Evolutionary conservation across 768 basidiomycete species (phyloP), one percentile per base, ranked within the genome.

Genomic region (Psilocybe cyanescens): DNA sequence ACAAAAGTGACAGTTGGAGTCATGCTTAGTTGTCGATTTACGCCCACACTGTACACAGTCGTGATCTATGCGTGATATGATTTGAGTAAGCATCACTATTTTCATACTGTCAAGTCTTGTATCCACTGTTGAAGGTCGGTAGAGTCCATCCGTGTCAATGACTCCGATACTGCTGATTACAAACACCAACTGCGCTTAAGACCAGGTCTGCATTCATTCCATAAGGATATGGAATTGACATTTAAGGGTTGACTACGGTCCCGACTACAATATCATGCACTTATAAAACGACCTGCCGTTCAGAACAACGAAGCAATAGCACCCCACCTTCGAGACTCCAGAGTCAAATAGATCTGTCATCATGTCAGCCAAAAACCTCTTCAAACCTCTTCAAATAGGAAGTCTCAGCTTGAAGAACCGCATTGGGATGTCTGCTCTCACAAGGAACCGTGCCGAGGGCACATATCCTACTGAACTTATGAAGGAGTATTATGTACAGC

Each of bases 401-500:
- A 68, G 70, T n/a, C 65, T 74, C 50, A 72, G 69, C 8, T 62
- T 80, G 35, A 68, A 68, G 19, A 81, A 83, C 66, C 69, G 79
- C 3, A 72, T 80, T 49, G 63, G 74, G 52, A 78, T 81, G 75
- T 71, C 77, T n/a, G 75, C 79, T 6, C 60, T 83, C 65, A 79
- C 79, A 2, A 73, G 81, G 33, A 79, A 76, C 65, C 75, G 81
- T 19, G 72, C 78, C 8, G 70, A 66, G 24, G 70, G 68, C 16
- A 73, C 72, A 29, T 69, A 79, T 39, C 79, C 81, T 11, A 80
- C 70, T 48, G 69, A 75, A 4, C 48, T 75, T 48, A 79, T 76
- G 68, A 66, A 71, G 28, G 76, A 80, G 58, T 79, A 81, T 62
- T 82, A 81, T 60, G 64, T 69, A 9, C 79, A 81, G 62, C 74